Conservation (phyloP, 1,139 yeast genomes). For the Wickerhamomyces sp. region DNA sequence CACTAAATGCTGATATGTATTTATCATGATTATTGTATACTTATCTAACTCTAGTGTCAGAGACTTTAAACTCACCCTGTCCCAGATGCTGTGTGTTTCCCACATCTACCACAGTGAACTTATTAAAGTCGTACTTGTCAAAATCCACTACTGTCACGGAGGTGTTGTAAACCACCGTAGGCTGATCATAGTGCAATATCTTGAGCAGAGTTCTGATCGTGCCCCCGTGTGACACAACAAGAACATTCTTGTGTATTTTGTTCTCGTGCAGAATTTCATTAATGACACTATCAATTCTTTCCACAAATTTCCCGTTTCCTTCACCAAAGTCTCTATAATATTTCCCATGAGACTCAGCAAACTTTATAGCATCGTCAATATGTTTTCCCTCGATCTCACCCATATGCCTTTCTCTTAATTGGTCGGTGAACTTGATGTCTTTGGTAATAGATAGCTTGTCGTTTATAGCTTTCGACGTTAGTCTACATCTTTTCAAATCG, state of each 20-base stretch:
- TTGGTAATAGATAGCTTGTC: conserved; percentile 11
- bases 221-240: conserved; percentile 84
- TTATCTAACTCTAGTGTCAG: conserved; percentile 42
- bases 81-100: conserved; percentile 67
- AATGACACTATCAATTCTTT: conserved; percentile 50
- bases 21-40: too few species aligned
- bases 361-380: conserved; percentile 56
- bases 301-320: conserved; percentile 38
- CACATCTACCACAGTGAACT: conserved; percentile 44
- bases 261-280: conserved; percentile 36
- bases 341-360: conserved; percentile 46
- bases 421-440: conserved; percentile 24
- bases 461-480: conserved; percentile 27
- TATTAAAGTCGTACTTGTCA: conserved; percentile 30
- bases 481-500: conserved; percentile 57
- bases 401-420: conserved; percentile 74
- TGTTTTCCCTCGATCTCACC: conserved; percentile 78
- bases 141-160: conserved; percentile 64
- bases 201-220: conserved; percentile 60
- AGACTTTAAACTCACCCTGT: conserved; percentile 45
- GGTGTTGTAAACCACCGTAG: conserved; percentile 62
- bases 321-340: conserved; percentile 55
- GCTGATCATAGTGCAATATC: conserved; percentile 38
- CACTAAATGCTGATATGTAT: too few species aligned
- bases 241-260: conserved; percentile 42